Conservation (phyloP, 441 rosid genomes). For the Pelargonium exstipulatum region DNA sequence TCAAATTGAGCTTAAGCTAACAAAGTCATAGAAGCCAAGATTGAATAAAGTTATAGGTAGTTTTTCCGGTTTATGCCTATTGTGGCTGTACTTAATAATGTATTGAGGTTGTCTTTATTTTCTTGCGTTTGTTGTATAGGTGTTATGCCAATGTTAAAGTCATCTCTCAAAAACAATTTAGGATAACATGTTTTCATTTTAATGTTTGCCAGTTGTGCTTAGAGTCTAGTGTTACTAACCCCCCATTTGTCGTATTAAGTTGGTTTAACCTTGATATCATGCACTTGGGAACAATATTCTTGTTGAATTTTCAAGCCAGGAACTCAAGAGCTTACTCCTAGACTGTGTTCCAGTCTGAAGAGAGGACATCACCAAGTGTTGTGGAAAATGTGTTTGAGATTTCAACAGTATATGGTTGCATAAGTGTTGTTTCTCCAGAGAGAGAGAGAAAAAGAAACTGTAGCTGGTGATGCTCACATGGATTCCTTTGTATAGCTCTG, state of each 20-base stretch:
- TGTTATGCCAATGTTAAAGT: no score
- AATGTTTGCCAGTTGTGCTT: no score
- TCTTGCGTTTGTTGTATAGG: no score
- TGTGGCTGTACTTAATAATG: no score
- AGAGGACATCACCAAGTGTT: background rate
- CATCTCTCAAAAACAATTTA: no score
- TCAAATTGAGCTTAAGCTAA: no score
- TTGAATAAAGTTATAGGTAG: no score
- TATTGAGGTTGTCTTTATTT: no score
- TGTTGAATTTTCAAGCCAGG: background rate
- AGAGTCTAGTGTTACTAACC: no score
- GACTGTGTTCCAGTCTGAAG: background rate
- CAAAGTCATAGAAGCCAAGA: no score
- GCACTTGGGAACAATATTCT: background rate
- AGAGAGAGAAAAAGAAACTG: constrained; percentile 12
- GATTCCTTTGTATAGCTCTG: constrained; percentile 31
- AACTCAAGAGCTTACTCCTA: background rate
- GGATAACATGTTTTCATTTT: no score
- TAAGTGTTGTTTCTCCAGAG: constrained; percentile 9
- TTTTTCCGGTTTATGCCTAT: no score
- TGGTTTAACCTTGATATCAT: background rate
- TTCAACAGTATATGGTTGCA: background rate
- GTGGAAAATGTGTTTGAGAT: background rate
- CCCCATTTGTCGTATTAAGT: background rate
- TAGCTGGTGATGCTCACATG: constrained; percentile 31